Base-by-base conservation (phyloP, 2,329 filamentous ascomycete species). In the Ceratocystiopsis minuta region DNA sequence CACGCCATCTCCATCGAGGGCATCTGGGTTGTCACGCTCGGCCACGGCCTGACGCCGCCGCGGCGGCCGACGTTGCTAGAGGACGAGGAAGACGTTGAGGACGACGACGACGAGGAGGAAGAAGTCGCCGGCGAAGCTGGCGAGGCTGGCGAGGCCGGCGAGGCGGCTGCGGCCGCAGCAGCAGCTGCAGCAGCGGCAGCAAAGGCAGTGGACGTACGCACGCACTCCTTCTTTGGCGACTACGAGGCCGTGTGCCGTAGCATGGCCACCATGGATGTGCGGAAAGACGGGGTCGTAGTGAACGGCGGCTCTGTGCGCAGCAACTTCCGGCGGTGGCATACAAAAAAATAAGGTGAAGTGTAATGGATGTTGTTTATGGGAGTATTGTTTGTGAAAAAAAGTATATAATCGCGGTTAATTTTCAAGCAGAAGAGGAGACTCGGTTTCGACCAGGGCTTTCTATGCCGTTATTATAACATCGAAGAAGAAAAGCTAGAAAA, bases 1-100 rank as follows among this genome's bases (percentile, higher is more conserved):
- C 72, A 78, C 49, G 67, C 69, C 0, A 56, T 78, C 28, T 51
- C 54, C 2, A 57, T 72, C 14, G 62, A 55, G n/a, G 57, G 56
- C 4, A n/a, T 51, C 18, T 70, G 67, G 64, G 72, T 66, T 14
- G 70, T 74, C 1, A 71, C 72, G 0, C 56, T 78, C 13, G 75
- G 72, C 1, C 73, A 78, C 49, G 72, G 73, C 0, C 37, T 75
- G 16, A 52, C 56, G 2, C 13, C 13, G 3, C 32, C 11, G 32
- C 12, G 32, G 12, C 32, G 12, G 13, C 13, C 13, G 32, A 12
- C 32, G 4, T 10, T 10, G 4, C 32, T 5, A 4, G 39, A 32
- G 2, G 28, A 13, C 12, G 38, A 15, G 6, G 34, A 20, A 10
- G 28, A 14, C 13, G 15, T 14, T 4, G 32, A 16, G 20, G 33